These are phyloP conservation scores for Stephania japonica DNA, from an alignment of 164 flowering plant species.

Conservation along the genomic window DNA sequence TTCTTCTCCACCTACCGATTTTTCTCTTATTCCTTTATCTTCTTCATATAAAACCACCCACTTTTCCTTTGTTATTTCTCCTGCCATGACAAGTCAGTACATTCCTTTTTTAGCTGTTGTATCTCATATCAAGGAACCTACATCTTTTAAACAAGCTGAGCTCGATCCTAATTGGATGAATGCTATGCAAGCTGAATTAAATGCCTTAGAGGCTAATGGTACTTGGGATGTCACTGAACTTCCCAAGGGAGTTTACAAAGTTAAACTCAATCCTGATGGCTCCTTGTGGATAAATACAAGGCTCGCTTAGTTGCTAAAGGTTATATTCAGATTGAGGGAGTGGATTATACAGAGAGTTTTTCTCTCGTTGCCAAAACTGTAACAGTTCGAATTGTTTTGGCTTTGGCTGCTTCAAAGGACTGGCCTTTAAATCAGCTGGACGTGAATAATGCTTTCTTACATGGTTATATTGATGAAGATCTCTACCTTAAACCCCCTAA, in stretches of 20 bases:
- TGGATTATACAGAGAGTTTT: constrained; percentile 2
- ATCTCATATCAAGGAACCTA: not conserved
- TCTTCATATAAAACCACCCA: too few relatives aligned
- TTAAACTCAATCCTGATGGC: not conserved
- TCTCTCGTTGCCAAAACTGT: constrained; percentile 8
- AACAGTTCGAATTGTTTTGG: constrained; percentile 1
- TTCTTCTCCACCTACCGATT: too few relatives aligned
- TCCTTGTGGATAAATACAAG: not conserved
- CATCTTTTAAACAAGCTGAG: not conserved
- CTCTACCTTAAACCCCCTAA: not conserved
- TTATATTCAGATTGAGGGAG: not conserved
- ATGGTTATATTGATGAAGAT: not conserved
- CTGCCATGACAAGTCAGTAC: not conserved
- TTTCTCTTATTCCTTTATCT: too few relatives aligned
- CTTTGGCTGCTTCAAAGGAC: not conserved
- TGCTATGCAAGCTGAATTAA: not conserved
- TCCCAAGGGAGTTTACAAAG: not conserved
- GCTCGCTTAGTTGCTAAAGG: constrained; percentile 7
- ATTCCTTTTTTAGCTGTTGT: not conserved
- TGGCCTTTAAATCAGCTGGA: constrained; percentile 2
- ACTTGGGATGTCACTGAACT: not conserved
- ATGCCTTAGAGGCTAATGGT: not conserved
- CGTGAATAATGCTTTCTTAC: not conserved
- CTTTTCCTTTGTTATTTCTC: not conserved
- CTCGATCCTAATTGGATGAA: too few relatives aligned